Evolutionary conservation across 2,329 filamentous ascomycete species (phyloP), one percentile per base, ranked within the genome.

Genomic region (Diaporthe citriasiana): DNA sequence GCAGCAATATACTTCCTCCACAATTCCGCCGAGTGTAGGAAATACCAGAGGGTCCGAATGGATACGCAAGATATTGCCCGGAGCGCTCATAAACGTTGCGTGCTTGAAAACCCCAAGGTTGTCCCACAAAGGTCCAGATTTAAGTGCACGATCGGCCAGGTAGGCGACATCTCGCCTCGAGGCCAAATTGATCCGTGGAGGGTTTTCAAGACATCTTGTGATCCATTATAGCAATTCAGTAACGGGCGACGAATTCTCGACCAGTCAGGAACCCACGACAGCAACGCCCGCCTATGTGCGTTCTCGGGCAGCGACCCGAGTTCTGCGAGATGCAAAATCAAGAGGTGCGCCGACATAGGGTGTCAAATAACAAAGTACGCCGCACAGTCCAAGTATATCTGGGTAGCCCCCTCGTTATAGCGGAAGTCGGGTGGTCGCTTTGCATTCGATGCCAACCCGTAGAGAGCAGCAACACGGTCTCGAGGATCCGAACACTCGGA

Each of bases 211-310:
- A 17, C 4, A 4, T 9, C 13, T 15, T 42, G 13, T 15, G 17
- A 15, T 19, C 12, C 40, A 17, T 42, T 15, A 17, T 17, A 7
- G 17, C 6, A 42, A 3, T 13, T 2, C 15, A 42, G 12, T 22
- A 47, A 22, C 17, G 19, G 42, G 42, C 19, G 42, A 47, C 42
- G 17, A 22, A 17, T 7, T 5, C 17, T 47, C 17, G 42, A 47
- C 42, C 42, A 47, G 12, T 47, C 42, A 47, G 42, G 42, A 22
- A 47, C 42, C 42, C 42, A 47, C 1, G 42, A 47, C 42, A 19
- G 42, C 19, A 22, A 1, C 5, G 3, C 19, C 3, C 19, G 1
- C 5, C 0, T 22, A 7, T 47, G 42, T 5, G 3, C 0, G 42
- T 22, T 47, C 42, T 1, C 4, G 12, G 17, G 42, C 17, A 19